Base-by-base conservation (phyloP, 139 green algal genomes). In the Chlorella sp. region DNA sequence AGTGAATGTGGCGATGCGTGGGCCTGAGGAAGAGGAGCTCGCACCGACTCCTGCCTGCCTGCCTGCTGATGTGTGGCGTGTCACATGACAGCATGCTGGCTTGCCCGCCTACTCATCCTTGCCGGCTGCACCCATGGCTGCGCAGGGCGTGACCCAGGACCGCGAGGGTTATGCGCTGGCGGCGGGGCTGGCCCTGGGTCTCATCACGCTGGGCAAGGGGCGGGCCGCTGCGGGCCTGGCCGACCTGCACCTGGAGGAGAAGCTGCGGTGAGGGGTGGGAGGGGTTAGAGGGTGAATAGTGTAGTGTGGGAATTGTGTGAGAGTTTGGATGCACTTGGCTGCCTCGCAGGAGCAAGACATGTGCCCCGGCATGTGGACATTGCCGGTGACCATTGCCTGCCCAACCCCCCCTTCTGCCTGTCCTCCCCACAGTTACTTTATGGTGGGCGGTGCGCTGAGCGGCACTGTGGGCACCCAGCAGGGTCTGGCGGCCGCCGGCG, bases 131-230 rank as follows among this genome's bases (percentile, higher is more conserved):
- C 67, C 30, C 16, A 4, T 74, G 17, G 1, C 25, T 26, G 15
- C 15, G 26, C 68, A 78, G 39, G 87, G 87, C 25, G 89, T 94
- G 64, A 91, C 89, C 15, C 84, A 91, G 21, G 92, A 98, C 76
- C 82, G 96, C 17, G 97, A 99, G 91, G 92, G 92, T 0, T 99
- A 99, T 78, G 92, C 96, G 5, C 90, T 99, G 28, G 87, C 94
- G 23, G 97, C 97, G 3, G 97, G 96, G 6, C 81, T 98, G 32
- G 97, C 93, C 11, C 94, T 99, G 60, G 97, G 97, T 0, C 88
- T 99, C 34, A 93, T 98, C 64, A 94, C 89, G 28, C 87, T 99
- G 38, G 97, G 95, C 34, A 89, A 85, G 68, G 97, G 96, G 16
- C 67, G 87, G 20, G 80, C 62, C 0, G 78, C 94, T 4, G 84